Conservation (phyloP, 2,329 filamentous ascomycete species). For the Nemania sp. region DNA sequence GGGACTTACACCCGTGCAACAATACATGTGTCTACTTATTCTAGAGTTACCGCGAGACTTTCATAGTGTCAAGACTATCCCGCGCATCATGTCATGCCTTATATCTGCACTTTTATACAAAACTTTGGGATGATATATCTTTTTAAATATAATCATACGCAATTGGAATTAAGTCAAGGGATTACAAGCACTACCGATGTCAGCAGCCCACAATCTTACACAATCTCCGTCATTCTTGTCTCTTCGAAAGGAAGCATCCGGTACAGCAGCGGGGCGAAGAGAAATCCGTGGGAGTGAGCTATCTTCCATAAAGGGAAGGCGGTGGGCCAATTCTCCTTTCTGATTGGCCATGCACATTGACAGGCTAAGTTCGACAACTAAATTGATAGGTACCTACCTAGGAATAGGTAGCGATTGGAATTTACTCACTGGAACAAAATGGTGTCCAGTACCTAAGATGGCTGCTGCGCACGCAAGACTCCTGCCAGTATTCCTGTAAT, state of each 20-base stretch:
- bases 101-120: no score
- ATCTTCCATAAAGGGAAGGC: slow-evolving; percentile 26
- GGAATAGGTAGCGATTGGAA: not conserved
- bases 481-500: not conserved
- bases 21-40: no score
- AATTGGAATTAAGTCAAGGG: not conserved
- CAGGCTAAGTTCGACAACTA: not conserved
- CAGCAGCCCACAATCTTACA: no score
- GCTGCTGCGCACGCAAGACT: not conserved
- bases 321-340: slow-evolving; percentile 7
- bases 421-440: not conserved
- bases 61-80: no score
- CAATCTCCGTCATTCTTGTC: not conserved
- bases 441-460: no score
- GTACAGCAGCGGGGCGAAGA: slow-evolving; percentile 12
- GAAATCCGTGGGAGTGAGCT: slow-evolving; percentile 18
- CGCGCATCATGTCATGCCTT: no score
- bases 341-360: slow-evolving; percentile 17
- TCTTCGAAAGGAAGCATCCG: slow-evolving; percentile 6
- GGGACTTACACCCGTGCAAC: no score
- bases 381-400: not conserved
- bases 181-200: no score
- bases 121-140: no score
- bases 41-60: no score
- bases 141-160: no score